Percentiles rank a stretch among this genome's conserved stretches.
These are phyloP conservation scores for Phaeodactylum tricornutum DNA, from an alignment of 108 stramenopile genomes.

Conservation along the genomic window DNA sequence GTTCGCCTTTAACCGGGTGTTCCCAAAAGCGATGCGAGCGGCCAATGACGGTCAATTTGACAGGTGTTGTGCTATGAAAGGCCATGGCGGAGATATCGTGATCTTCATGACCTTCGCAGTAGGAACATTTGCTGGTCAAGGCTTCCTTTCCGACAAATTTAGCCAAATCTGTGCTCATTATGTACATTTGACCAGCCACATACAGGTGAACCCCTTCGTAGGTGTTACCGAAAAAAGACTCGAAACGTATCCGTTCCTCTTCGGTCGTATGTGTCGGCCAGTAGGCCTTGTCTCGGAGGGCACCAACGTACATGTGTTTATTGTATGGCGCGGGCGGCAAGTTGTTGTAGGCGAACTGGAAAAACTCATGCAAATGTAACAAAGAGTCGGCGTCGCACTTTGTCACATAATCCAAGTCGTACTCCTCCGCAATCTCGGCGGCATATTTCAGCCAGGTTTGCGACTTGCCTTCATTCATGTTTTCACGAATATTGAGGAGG, in stretches of 20 bases:
- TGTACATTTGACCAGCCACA: conserved; percentile 37
- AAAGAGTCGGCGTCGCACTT: conserved; percentile 39
- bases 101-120: conserved; percentile 39
- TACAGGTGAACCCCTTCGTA: conserved; percentile 35
- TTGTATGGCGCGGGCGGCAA: conserved; percentile 30
- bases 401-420: conserved; percentile 18
- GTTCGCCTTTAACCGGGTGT: conserved; percentile 35
- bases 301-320: conserved; percentile 20
- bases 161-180: conserved; percentile 22
- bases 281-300: conserved; percentile 32
- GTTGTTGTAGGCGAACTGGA: conserved; percentile 24
- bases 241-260: conserved; percentile 10
- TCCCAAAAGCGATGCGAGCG: conserved; percentile 37
- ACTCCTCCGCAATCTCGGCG: conserved; percentile 13
- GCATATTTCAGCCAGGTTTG: conserved; percentile 33
- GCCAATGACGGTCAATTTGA: conserved; percentile 12
- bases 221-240: conserved; percentile 17
- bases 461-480: conserved; percentile 47
- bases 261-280: conserved; percentile 14
- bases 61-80: conserved; percentile 16
- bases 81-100: conserved; percentile 40
- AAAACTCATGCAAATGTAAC: conserved; percentile 29
- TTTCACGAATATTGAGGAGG: conserved; percentile 20
- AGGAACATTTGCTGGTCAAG: conserved; percentile 7
- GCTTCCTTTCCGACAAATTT: conserved; percentile 21